These are phyloP conservation scores for Tetraselmis striata DNA, from an alignment of 139 green algal species.

Conservation along the genomic window DNA sequence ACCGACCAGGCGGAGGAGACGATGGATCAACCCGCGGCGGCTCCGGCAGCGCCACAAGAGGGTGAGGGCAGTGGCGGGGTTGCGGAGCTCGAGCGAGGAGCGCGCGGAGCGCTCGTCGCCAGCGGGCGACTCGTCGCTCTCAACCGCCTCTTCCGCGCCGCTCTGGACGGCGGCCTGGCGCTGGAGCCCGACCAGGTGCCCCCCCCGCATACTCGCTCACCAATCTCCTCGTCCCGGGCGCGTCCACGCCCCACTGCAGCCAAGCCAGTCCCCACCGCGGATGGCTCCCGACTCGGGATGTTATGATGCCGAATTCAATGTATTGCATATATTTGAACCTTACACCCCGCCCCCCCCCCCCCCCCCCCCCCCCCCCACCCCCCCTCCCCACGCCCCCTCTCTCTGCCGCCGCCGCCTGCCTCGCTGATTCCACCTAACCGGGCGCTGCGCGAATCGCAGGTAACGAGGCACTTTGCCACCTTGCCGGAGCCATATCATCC, in stretches of 20 bases:
- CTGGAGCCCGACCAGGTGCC: background rate
- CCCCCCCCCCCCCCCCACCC: too few relatives aligned
- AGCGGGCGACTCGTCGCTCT: background rate
- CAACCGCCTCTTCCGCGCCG: background rate
- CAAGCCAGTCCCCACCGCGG: too few relatives aligned
- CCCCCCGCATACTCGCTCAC: background rate
- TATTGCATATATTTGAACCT: background rate
- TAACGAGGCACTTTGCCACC: background rate
- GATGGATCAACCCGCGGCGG: too few relatives aligned
- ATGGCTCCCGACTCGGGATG: too few relatives aligned
- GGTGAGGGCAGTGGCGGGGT: too few relatives aligned
- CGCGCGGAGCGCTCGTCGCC: background rate
- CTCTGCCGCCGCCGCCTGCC: background rate
- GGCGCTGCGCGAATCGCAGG: background rate
- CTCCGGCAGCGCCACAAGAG: too few relatives aligned
- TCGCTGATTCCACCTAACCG: background rate
- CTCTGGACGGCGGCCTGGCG: background rate
- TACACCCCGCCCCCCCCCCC: background rate
- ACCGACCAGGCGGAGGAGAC: too few relatives aligned
- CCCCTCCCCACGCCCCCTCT: too few relatives aligned
- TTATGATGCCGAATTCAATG: background rate
- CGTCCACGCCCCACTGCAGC: too few relatives aligned
- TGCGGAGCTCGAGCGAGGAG: background rate
- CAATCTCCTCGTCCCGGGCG: too few relatives aligned
- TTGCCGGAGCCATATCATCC: background rate